Percentiles rank a stretch among this genome's conserved stretches.
These are phyloP conservation scores for Vickermania spadyakhi DNA, from an alignment of 208 protist genomes.

Conservation along the genomic window DNA sequence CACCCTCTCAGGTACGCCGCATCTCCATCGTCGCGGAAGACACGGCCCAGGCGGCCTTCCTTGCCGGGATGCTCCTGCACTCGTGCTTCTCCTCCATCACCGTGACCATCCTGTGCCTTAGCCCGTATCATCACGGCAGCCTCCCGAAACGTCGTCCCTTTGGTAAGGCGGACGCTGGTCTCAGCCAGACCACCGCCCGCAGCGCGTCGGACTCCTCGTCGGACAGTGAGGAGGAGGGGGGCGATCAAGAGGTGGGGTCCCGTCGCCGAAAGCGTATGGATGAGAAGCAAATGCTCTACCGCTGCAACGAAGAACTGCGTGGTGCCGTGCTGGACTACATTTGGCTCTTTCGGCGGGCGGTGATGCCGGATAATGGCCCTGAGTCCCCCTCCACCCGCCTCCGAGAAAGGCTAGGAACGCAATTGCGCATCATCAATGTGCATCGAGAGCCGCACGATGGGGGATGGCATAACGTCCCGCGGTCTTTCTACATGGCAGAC, in stretches of 20 bases:
- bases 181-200: background rate
- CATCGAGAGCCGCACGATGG: background rate
- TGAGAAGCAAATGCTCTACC: background rate
- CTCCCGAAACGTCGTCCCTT: no score
- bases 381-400: background rate
- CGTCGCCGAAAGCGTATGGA: background rate
- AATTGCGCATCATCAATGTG: background rate
- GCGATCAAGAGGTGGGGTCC: no score
- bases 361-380: background rate
- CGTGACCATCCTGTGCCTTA: background rate
- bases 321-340: background rate
- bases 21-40: constrained; percentile 1
- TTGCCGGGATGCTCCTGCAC: background rate
- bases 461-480: background rate
- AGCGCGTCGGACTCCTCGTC: background rate
- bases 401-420: background rate
- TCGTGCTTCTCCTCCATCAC: no score
- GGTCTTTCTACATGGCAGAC: background rate
- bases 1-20: background rate
- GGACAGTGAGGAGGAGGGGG: no score
- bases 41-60: background rate
- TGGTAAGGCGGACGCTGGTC: no score
- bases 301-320: background rate
- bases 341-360: background rate
- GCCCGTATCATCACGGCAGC: background rate